Base-by-base conservation (phyloP, 805 yeast genomes). In the Priceomyces carsonii region DNA sequence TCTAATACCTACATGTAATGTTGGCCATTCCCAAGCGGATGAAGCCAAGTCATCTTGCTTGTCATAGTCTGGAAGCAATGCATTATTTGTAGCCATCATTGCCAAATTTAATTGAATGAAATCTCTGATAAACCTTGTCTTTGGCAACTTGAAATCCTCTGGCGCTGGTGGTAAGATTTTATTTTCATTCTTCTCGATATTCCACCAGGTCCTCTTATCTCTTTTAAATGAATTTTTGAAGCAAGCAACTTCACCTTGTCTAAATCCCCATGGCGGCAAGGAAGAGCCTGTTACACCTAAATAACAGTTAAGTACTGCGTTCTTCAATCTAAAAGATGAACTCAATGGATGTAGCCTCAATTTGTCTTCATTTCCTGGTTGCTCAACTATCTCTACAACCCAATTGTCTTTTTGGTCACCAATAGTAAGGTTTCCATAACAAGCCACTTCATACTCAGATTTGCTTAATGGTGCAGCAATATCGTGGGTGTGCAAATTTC, bases 201-300 rank as follows among this genome's bases (percentile, higher is more conserved):
- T 85, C 93, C 93, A 85, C 91, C 93, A 85, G 13, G 90, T 84
- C 51, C 91, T 71, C 67, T 85, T 85, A 55, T 85, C 95, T 60
- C 85, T 80, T 29, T 55, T 66, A 59, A 80, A 84, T 23, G 88
- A 80, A 42, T 69, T 61, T 47, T 75, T 78, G 57, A 70, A 61
- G 66, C 99, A 93, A 1, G 81, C 82, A 45, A 93, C 91, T 68
- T 93, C 99, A 44, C 96, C 95, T 70, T 93, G 99, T 57, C 88
- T 79, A 76, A 91, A 93, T 14, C 99, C 99, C 99, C 99, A 93
- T 12, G 79, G 80, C 13, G 99, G 99, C 55, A 90, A 80, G 16
- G 77, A 58, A 46, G 69, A 65, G 29, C 96, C 97, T 8, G 93
- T 74, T 9, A 91, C 85, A 46, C 90, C 85, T 54, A 93, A 67